Conservation (phyloP, 2,329 filamentous ascomycete species). For the Monosporascus cannonballus region DNA sequence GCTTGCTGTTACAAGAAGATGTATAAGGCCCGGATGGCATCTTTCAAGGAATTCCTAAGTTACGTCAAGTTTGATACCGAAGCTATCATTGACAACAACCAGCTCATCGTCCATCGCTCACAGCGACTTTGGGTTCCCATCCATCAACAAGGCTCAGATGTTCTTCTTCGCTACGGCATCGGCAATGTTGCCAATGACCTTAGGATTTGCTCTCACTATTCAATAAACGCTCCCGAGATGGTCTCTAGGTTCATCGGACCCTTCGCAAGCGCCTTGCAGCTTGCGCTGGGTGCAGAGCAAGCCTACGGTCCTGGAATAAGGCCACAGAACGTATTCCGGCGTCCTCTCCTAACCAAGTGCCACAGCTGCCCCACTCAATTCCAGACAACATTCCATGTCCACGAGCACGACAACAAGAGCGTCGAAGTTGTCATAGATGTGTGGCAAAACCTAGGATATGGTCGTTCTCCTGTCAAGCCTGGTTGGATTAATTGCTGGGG, state of each 20-base stretch:
- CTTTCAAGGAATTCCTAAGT: conserved; percentile 7
- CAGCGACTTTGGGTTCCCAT: conserved; percentile 9
- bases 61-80: conserved; percentile 8
- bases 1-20: conserved; percentile 4
- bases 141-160: conserved; percentile 6
- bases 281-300: background rate
- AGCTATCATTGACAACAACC: conserved; percentile 1
- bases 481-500: conserved; percentile 10
- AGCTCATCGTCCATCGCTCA: conserved; percentile 4
- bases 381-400: conserved; percentile 5
- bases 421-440: conserved; percentile 7
- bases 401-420: conserved; percentile 1
- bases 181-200: conserved; percentile 7
- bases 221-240: conserved; percentile 2
- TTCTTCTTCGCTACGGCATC: conserved; percentile 7
- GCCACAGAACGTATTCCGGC: background rate
- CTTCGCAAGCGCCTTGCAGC: conserved; percentile 1
- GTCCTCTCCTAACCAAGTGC: conserved; percentile 5
- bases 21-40: conserved; percentile 3
- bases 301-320: background rate
- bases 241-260: conserved; percentile 6
- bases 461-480: conserved; percentile 1
- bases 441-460: conserved; percentile 7
- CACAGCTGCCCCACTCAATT: conserved; percentile 8
- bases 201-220: conserved; percentile 8